phyloP scores from a whole-genome alignment of 495 filamentous ascomycete species.

The Margaritispora aquatica region DNA sequence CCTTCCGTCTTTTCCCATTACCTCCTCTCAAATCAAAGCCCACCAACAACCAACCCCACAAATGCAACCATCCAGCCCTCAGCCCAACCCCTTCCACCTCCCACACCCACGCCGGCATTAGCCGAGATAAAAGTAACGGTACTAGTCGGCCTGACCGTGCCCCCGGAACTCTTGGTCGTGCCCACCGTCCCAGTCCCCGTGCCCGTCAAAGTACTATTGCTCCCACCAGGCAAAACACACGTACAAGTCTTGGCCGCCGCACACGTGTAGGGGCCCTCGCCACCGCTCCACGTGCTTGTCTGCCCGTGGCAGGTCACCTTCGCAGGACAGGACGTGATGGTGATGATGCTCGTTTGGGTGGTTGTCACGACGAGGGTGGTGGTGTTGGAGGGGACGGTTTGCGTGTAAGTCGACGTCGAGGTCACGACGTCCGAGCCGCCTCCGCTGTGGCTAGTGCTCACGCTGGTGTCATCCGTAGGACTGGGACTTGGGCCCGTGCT shows the following conservation, averaged over 20 bases:
- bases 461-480: background rate
- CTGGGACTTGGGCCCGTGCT: background rate
- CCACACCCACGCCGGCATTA: no score
- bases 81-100: no score
- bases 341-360: conserved; percentile 7
- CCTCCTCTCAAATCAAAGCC: no score
- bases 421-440: background rate
- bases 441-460: background rate
- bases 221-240: conserved; percentile 5
- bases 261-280: conserved; percentile 3
- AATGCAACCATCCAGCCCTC: no score
- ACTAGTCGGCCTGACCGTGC: no score
- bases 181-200: background rate
- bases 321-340: conserved; percentile 4
- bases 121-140: no score
- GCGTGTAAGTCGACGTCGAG: background rate
- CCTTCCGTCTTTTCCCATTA: no score
- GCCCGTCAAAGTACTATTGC: background rate
- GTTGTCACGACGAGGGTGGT: background rate
- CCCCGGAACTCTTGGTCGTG: background rate
- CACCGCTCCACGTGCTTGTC: conserved; percentile 9
- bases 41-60: no score
- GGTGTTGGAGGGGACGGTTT: background rate
- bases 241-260: background rate
- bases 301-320: conserved; percentile 9